A percentile compares a stretch with the other conserved stretches of the same genome.
These are phyloP conservation scores for Alternaria sp. DNA, from an alignment of 2,329 filamentous ascomycete species.

Conservation along the genomic window DNA sequence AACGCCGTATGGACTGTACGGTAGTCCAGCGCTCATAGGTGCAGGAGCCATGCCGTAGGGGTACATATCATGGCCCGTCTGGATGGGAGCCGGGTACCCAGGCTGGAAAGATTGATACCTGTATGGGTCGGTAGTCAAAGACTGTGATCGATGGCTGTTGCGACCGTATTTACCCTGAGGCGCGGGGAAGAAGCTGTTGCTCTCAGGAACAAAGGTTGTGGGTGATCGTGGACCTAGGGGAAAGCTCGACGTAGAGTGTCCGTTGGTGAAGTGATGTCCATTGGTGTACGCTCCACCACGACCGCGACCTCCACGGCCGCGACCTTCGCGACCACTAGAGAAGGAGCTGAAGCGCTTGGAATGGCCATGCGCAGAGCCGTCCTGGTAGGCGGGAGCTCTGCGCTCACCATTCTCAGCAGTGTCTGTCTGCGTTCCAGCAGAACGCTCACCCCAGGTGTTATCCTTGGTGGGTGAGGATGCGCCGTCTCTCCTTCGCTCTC, in stretches of 20 bases:
- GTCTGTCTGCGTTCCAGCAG: conserved; percentile 48
- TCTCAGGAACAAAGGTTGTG: conserved; percentile 48
- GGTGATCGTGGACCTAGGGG: conserved; percentile 49
- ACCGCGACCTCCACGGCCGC: conserved; percentile 60
- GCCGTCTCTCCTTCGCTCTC: conserved; percentile 46
- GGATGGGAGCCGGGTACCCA: conserved; percentile 54
- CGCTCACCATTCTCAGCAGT: conserved; percentile 43
- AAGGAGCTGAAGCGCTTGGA: conserved; percentile 50
- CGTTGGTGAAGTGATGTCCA: conserved; percentile 52
- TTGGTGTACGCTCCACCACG: conserved; percentile 53
- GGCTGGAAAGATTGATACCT: conserved; percentile 48
- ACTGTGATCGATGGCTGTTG: conserved; percentile 66
- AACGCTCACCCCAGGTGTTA: conserved; percentile 40
- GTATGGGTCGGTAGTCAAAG: conserved; percentile 66
- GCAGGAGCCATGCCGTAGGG: conserved; percentile 65
- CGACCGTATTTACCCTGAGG: conserved; percentile 57
- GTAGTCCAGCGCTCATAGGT: conserved; percentile 64
- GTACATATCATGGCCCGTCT: conserved; percentile 63
- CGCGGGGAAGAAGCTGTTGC: conserved; percentile 44
- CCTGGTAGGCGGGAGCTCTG: conserved; percentile 36
- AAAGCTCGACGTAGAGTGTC: conserved; percentile 49
- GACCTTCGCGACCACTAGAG: conserved; percentile 50
- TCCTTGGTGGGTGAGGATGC: conserved; percentile 46
- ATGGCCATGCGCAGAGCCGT: conserved; percentile 39
- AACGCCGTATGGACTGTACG: conserved; percentile 65